Percentiles rank a stretch among this genome's conserved stretches.
phyloP scores from a whole-genome alignment of 768 basidiomycete genomes.

The Termitomyces sp. region DNA sequence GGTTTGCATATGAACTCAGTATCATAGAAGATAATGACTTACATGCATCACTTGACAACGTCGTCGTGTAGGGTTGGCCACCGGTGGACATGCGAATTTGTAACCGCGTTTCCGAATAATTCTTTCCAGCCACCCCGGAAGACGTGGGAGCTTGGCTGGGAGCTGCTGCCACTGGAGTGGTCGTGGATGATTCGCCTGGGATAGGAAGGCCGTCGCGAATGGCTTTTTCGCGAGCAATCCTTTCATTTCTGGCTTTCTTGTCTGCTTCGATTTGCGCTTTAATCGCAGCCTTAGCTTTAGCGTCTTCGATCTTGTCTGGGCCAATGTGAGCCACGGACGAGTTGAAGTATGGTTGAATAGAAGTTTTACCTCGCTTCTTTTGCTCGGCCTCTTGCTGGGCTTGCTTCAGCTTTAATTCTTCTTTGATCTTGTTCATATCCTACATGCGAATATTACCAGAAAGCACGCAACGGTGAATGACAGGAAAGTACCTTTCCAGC shows the following conservation, averaged over 20 bases:
- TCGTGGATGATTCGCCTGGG: constrained; percentile 27
- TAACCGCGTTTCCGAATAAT: constrained; percentile 83
- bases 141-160: constrained; percentile 32
- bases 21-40: constrained; percentile 23
- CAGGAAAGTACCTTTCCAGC: constrained; percentile 61
- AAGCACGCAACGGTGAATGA: background rate
- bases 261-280: constrained; percentile 95
- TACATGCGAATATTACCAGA: constrained; percentile 21
- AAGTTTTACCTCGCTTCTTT: constrained; percentile 63
- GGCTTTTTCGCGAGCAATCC: constrained; percentile 87
- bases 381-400: constrained; percentile 80
- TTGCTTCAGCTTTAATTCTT: constrained; percentile 76
- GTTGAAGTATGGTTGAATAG: background rate
- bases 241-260: constrained; percentile 85
- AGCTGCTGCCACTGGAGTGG: constrained; percentile 22
- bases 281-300: constrained; percentile 78
- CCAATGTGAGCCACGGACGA: background rate
- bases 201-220: constrained; percentile 69
- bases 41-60: constrained; percentile 78
- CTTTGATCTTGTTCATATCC: constrained; percentile 72
- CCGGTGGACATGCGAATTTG: constrained; percentile 87
- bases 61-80: constrained; percentile 77
- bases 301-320: constrained; percentile 87
- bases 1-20: background rate
- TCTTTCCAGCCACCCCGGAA: constrained; percentile 54